phyloP scores from a whole-genome alignment of 495 filamentous ascomycete species.

The Lasiosphaeria miniovina region DNA sequence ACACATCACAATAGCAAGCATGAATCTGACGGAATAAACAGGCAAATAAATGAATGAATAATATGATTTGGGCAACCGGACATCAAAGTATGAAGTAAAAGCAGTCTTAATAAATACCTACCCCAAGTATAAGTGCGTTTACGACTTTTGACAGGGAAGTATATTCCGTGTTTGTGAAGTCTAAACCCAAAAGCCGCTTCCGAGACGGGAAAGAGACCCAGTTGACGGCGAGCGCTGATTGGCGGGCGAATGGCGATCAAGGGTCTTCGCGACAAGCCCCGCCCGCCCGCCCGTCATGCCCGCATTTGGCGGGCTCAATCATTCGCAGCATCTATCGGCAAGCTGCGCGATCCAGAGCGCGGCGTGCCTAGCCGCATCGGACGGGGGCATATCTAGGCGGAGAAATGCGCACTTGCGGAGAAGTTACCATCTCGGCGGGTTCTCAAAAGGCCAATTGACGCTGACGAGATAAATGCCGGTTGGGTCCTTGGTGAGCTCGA shows the following conservation, averaged over 20 bases:
- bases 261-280: constrained; percentile 20
- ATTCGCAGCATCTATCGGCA: neutral
- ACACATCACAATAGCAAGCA: too few relatives aligned
- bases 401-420: neutral
- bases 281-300: neutral
- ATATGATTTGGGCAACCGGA: too few relatives aligned
- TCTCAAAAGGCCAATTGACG: neutral
- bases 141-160: neutral
- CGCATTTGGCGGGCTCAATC: neutral
- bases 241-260: constrained; percentile 18
- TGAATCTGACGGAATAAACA: too few relatives aligned
- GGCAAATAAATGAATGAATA: too few relatives aligned
- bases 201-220: constrained; percentile 22
- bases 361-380: neutral
- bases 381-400: neutral
- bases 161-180: too few relatives aligned
- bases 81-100: too few relatives aligned
- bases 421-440: constrained; percentile 2
- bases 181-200: neutral
- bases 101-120: too few relatives aligned
- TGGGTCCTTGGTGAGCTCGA: neutral
- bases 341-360: neutral
- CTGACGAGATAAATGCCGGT: neutral
- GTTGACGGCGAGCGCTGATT: constrained; percentile 13
- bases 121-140: too few relatives aligned